Conservation (phyloP, 352 stramenopile species). For the Saprolegnia diclina region DNA sequence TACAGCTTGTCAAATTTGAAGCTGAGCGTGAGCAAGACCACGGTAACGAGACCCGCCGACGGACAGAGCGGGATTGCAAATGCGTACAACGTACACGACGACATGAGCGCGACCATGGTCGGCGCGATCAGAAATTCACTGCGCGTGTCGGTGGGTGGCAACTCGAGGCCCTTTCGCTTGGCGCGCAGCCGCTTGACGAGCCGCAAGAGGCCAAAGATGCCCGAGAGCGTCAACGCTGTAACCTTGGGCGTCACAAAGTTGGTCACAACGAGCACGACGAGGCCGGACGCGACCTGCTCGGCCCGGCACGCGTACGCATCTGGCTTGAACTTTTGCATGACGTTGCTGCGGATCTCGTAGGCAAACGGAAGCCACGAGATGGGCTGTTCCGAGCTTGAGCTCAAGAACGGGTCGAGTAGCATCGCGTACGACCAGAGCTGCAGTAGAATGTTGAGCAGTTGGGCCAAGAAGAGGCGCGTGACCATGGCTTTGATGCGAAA, state of each 20-base stretch:
- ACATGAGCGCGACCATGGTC: slow-evolving; percentile 79
- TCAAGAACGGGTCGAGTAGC: slow-evolving; percentile 58
- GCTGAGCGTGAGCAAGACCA: slow-evolving; percentile 57
- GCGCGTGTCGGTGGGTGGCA: background rate
- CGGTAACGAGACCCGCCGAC: slow-evolving; percentile 41
- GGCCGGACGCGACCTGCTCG: slow-evolving; percentile 53
- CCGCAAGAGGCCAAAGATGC: slow-evolving; percentile 31
- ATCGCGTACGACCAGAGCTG: slow-evolving; percentile 69
- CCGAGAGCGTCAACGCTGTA: slow-evolving; percentile 34
- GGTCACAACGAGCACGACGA: slow-evolving; percentile 64
- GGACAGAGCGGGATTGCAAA: slow-evolving; percentile 68
- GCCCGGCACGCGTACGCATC: slow-evolving; percentile 44
- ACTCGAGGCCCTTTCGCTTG: slow-evolving; percentile 28
- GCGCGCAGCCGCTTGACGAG: slow-evolving; percentile 17
- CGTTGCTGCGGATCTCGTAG: slow-evolving; percentile 40
- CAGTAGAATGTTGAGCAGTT: slow-evolving; percentile 77
- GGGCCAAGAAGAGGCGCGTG: slow-evolving; percentile 71
- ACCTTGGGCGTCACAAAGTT: slow-evolving; percentile 71
- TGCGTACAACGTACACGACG: slow-evolving; percentile 65
- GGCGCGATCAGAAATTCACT: slow-evolving; percentile 69
- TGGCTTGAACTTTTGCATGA: slow-evolving; percentile 64
- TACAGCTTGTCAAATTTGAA: slow-evolving; percentile 81
- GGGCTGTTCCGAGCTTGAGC: slow-evolving; percentile 33
- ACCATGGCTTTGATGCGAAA: slow-evolving; percentile 82
- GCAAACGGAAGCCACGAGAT: slow-evolving; percentile 23